These are phyloP conservation scores for Camellia japonica DNA, from an alignment of 148 eudicot genomes.

Conservation along the genomic window DNA sequence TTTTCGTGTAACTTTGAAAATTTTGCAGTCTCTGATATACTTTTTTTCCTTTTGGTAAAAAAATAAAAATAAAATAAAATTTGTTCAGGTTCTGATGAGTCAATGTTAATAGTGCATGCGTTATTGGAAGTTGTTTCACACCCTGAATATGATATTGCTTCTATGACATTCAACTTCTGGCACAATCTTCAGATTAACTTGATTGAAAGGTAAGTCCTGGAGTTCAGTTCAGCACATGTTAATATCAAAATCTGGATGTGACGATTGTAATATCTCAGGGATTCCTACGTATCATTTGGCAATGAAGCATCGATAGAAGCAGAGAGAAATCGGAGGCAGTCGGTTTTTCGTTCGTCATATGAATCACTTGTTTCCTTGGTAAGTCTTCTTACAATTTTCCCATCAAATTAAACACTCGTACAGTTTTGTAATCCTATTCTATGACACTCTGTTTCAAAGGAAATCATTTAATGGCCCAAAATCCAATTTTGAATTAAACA, in stretches of 20 bases:
- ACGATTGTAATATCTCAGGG: constrained; percentile 42
- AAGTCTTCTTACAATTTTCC: constrained; percentile 28
- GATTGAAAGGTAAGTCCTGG: constrained; percentile 61
- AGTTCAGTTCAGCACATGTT: constrained; percentile 7
- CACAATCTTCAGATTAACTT: constrained; percentile 87
- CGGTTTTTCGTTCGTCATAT: constrained; percentile 74
- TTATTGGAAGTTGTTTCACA: constrained; percentile 90
- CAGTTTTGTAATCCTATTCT: not conserved
- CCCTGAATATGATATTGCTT: constrained; percentile 97
- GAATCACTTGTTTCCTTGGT: constrained; percentile 96
- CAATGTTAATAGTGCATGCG: constrained; percentile 86
- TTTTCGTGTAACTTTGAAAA: not conserved
- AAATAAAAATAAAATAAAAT: not conserved
- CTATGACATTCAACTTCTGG: constrained; percentile 99
- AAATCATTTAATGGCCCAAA: not conserved
- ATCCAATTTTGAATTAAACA: not conserved
- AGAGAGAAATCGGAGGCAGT: constrained; percentile 74
- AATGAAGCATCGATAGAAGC: constrained; percentile 72
- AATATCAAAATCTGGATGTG: constrained; percentile 8
- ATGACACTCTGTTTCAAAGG: not conserved
- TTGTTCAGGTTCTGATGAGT: constrained; percentile 81
- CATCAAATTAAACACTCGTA: not conserved
- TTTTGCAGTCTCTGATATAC: constrained; percentile 11
- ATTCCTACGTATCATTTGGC: constrained; percentile 51
- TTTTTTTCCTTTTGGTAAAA: not conserved